Base-by-base conservation (phyloP, 2,329 filamentous ascomycete genomes). In the Westerdykella ornata region DNA sequence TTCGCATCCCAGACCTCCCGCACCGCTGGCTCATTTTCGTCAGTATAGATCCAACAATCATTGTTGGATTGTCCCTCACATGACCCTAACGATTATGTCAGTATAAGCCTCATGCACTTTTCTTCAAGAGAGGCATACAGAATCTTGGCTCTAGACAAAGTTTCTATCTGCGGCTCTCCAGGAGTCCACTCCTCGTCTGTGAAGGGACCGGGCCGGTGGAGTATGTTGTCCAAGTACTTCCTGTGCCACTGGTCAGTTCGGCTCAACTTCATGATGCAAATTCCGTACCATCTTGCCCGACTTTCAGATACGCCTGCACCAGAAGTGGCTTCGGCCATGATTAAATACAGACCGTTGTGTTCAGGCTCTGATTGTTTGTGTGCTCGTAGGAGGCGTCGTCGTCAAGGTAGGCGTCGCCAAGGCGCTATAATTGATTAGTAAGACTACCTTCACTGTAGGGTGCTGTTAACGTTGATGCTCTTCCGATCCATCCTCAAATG, bases 1-100 rank as follows among this genome's bases (percentile, higher is more conserved):
- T 65, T 98, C 92, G 58, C 92, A 98, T 51, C 92, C 92, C 45
- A 98, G 69, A 9, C 92, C 92, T 47, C 92, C 92, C 44, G 92
- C 92, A 43, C 92, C 92, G 53, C 89, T 96, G 48, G 54, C 74
- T 72, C 42, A 78, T 75, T 36, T 60, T 44, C 56, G 44, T 40
- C 7, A n/a, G 32, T 37, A 17, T 12, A 12, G 32, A n/a, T 18
- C 35, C 9, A 26, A 14, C 28, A 39, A 30, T 28, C 32, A 33
- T 29, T 35, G 53, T 54, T 62, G 64, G 41, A 18, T 26, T 16
- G 8, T 12, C 1, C 19, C 65, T 59, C 54, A 67, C 63, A 68
- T 68, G 52, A 67, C 63, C 29, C 64, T 67, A 41, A 18, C n/a
- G 22, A 4, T 9, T 7, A 13, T 20, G 46, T 63, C 54, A 63